Evolutionary conservation across 1,139 yeast species (phyloP).

Genomic region (Pichia sorboxylosa): DNA sequence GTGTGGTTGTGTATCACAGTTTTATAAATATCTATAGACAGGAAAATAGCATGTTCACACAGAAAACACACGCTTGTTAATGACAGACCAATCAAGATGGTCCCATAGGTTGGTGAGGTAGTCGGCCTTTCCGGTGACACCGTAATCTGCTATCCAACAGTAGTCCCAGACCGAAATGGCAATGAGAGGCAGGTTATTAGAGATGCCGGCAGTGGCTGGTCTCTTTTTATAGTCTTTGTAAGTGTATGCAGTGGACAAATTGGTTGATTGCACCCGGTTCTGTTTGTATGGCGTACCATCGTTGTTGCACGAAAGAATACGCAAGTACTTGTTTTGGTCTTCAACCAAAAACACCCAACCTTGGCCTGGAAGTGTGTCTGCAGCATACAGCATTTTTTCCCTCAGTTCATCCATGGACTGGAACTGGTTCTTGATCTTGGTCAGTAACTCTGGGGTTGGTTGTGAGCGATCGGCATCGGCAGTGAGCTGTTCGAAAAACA

Average conservation of each 20-base stretch:
- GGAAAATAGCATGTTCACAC: too few species aligned
- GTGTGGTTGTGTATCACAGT: too few species aligned
- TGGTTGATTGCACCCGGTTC: constrained; percentile 64
- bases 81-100: constrained; percentile 78
- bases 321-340: constrained; percentile 52
- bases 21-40: too few species aligned
- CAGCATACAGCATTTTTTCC: constrained; percentile 40
- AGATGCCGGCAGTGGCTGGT: constrained; percentile 35
- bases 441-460: constrained; percentile 22
- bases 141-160: constrained; percentile 75
- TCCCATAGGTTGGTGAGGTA: constrained; percentile 71
- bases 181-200: constrained; percentile 53
- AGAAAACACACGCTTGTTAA: constrained; percentile 48
- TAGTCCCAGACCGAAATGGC: constrained; percentile 82
- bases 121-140: constrained; percentile 61
- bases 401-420: constrained; percentile 43
- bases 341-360: constrained; percentile 92
- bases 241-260: constrained; percentile 61
- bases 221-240: constrained; percentile 40
- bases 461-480: constrained; percentile 22
- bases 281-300: constrained; percentile 87
- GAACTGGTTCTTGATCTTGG: constrained; percentile 26
- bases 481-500: constrained; percentile 62
- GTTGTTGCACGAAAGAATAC: constrained; percentile 55
- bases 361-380: constrained; percentile 48